Base-by-base conservation (phyloP, 2,329 filamentous ascomycete species). In the Phialophora macrospora region DNA sequence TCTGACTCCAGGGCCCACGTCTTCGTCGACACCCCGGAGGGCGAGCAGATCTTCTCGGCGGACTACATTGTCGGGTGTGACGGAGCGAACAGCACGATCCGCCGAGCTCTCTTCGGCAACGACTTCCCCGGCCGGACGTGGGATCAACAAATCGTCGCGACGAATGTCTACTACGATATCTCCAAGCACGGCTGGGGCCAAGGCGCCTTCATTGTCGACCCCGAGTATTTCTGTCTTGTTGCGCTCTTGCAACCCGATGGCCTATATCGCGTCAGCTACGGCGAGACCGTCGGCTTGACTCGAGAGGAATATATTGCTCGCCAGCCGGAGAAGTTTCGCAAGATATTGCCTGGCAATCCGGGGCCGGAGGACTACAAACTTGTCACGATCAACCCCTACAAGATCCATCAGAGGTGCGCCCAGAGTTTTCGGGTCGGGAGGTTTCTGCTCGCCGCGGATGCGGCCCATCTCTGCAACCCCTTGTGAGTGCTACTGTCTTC, bases 251-350 rank as follows among this genome's bases (percentile, higher is more conserved):
- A 82, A 0, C 77, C 76, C 1, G 85, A 88, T 61, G 85, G 85
- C 0, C 75, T 89, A 8, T 89, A 87, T 77, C 83, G 87, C 12
- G 83, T 89, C 38, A 87, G 87, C 0, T 89, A 89, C 71, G 86
- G 86, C 60, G 87, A 89, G 68, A 76, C 76, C 0, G 78, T 81
- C 0, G 83, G 81, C 1, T 78, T 89, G 14, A 82, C 81, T 0
- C 76, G 73, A 38, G 85, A 87, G 11, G 79, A 88, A 73, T 80
- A 87, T 62, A 74, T 80, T 34, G 79, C 78, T 30, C 80, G 86
- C 4, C 85, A 86, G 68, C 81, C 84, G 1, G 75, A 75, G 67
- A 86, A 85, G 65, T 89, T 84, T 72, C 80, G 84, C 66, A 74
- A 80, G 38, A 86, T 89, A 67, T 79, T 89, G 0, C 86, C 86